Percentiles rank a stretch among this genome's conserved stretches.
Evolutionary conservation across 305 asterid species (phyloP).

Genomic region (Plantago coronopus): DNA sequence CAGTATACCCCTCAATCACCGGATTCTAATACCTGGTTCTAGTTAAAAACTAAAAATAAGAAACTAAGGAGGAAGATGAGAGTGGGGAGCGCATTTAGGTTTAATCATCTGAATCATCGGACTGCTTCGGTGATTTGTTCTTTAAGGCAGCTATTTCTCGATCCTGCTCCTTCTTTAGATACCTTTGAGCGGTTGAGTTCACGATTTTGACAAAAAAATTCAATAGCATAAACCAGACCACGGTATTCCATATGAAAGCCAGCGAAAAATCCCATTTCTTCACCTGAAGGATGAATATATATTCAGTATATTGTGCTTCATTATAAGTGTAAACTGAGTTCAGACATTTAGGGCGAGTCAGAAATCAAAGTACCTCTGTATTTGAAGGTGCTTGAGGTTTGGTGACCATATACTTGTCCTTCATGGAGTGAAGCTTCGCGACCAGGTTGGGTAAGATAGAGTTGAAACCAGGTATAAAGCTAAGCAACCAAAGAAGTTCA

Average conservation of each 20-base stretch:
- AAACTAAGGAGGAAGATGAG: not conserved
- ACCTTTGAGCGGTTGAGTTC: constrained; percentile 69
- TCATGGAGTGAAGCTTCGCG: constrained; percentile 73
- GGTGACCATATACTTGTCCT: constrained; percentile 66
- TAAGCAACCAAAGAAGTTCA: constrained; percentile 71
- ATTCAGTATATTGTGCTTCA: not conserved
- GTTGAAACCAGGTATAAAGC: constrained; percentile 68
- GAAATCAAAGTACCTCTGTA: constrained; percentile 40
- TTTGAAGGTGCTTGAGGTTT: constrained; percentile 50
- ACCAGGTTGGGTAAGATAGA: constrained; percentile 55
- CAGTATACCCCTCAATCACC: constrained; percentile 13
- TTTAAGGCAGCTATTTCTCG: constrained; percentile 46
- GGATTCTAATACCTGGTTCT: constrained; percentile 26
- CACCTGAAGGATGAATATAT: constrained; percentile 35
- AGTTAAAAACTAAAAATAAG: constrained; percentile 12
- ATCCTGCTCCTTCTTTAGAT: constrained; percentile 66
- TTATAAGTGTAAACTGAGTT: too few species aligned
- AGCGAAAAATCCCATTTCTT: constrained; percentile 74
- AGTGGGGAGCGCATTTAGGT: constrained; percentile 26
- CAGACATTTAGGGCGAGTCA: not conserved
- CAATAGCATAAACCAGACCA: constrained; percentile 85
- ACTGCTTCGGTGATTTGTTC: constrained; percentile 42
- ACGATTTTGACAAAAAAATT: constrained; percentile 80
- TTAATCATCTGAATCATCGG: constrained; percentile 40
- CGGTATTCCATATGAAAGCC: constrained; percentile 72